A percentile compares a stretch with the other conserved stretches of the same genome.
These are phyloP conservation scores for Stachybotrys elegans DNA, from an alignment of 2,329 filamentous ascomycete species.

Conservation along the genomic window DNA sequence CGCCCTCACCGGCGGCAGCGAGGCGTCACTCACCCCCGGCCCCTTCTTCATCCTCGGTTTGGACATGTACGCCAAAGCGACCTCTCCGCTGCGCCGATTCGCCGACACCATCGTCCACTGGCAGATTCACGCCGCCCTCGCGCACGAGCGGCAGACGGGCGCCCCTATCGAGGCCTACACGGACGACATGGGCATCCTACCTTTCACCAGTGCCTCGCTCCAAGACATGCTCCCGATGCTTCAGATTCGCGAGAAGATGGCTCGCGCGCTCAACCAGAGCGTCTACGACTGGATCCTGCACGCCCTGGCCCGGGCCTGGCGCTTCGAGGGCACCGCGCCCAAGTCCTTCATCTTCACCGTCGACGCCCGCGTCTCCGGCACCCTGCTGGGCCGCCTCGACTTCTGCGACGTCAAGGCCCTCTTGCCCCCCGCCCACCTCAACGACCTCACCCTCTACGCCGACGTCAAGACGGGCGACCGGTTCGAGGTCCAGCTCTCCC, in stretches of 20 bases:
- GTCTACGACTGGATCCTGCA: slow-evolving; percentile 52
- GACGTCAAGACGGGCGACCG: slow-evolving; percentile 45
- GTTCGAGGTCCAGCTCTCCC: slow-evolving; percentile 50
- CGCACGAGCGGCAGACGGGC: slow-evolving; percentile 33
- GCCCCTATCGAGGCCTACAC: slow-evolving; percentile 19
- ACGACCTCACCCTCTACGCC: slow-evolving; percentile 29
- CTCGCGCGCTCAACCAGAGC: slow-evolving; percentile 38
- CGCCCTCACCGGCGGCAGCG: slow-evolving; percentile 39
- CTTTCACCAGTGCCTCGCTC: slow-evolving; percentile 38
- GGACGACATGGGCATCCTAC: slow-evolving; percentile 31
- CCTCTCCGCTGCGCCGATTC: slow-evolving; percentile 62
- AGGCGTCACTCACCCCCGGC: slow-evolving; percentile 46
- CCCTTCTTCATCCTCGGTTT: slow-evolving; percentile 54
- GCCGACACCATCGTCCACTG: slow-evolving; percentile 60
- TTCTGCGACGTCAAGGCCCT: slow-evolving; percentile 43
- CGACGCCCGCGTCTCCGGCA: slow-evolving; percentile 25
- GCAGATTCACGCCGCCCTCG: slow-evolving; percentile 58
- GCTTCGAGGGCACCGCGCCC: slow-evolving; percentile 45
- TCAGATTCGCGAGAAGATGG: slow-evolving; percentile 48
- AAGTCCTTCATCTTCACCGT: slow-evolving; percentile 44
- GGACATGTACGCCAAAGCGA: slow-evolving; percentile 58
- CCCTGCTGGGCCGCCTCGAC: slow-evolving; percentile 38
- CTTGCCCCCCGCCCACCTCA: slow-evolving; percentile 34
- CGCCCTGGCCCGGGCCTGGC: slow-evolving; percentile 56
- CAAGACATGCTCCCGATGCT: slow-evolving; percentile 43